Percentiles rank a stretch among this genome's conserved stretches.
Conservation (phyloP, 495 filamentous ascomycete genomes). For the Neurospora sp. region DNA sequence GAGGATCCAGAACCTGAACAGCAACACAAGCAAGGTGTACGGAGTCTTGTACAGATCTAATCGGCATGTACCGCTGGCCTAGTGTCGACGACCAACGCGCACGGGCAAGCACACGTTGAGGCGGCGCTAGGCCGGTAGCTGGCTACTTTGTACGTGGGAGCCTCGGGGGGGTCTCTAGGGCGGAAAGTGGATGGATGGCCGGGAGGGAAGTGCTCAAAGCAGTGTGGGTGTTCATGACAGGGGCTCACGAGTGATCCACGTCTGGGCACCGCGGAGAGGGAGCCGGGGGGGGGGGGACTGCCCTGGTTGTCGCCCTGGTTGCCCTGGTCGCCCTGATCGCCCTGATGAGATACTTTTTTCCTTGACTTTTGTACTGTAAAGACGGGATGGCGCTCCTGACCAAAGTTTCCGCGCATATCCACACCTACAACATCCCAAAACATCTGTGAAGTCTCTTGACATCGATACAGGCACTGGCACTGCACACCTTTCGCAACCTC, state of each 20-base stretch:
- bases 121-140: neutral
- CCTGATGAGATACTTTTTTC: neutral
- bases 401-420: neutral
- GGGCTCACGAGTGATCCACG: neutral
- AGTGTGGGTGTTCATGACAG: neutral
- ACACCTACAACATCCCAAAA: neutral
- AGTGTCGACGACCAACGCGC: neutral
- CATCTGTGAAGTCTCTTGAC: neutral
- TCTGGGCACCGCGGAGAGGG: neutral
- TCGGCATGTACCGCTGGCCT: neutral
- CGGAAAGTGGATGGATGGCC: constrained; percentile 5
- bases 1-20: neutral
- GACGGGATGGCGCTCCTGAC: neutral
- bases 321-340: neutral
- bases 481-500: neutral
- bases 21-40: neutral
- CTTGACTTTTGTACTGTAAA: neutral
- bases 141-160: neutral
- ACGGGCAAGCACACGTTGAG: neutral
- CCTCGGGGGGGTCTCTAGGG: neutral
- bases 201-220: neutral
- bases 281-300: neutral
- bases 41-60: neutral
- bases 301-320: neutral
- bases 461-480: neutral